A percentile compares a stretch with the other conserved stretches of the same genome.
phyloP scores from a whole-genome alignment of 2,329 filamentous ascomycete genomes.

The Nectriaceae sp. region DNA sequence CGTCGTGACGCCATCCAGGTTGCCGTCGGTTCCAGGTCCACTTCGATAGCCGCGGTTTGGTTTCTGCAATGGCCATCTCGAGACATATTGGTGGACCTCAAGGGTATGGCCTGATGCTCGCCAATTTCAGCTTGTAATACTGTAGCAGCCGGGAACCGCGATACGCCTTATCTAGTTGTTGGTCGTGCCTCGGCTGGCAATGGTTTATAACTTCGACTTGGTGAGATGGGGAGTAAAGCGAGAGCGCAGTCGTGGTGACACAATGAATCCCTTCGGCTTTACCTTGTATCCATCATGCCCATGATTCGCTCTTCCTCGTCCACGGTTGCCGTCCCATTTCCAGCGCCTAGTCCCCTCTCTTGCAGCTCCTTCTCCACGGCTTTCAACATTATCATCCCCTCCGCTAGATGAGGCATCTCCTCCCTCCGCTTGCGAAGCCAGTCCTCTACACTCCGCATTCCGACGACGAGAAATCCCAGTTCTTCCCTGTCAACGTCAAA shows the following conservation, averaged over 20 bases:
- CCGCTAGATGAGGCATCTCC: slow-evolving; percentile 50
- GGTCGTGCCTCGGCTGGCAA: slow-evolving; percentile 15
- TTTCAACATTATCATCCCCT: slow-evolving; percentile 58
- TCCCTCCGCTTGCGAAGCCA: slow-evolving; percentile 64
- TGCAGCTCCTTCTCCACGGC: slow-evolving; percentile 62
- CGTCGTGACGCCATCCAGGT: slow-evolving; percentile 2
- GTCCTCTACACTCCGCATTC: slow-evolving; percentile 74
- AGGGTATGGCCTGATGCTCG: slow-evolving; percentile 24
- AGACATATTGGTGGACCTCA: slow-evolving; percentile 1
- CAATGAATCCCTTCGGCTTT: too few relatives aligned
- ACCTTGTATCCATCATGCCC: slow-evolving; percentile 38
- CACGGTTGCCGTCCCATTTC: slow-evolving; percentile 21
- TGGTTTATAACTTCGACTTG: too few relatives aligned
- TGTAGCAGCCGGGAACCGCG: slow-evolving; percentile 5
- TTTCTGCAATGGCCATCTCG: not conserved
- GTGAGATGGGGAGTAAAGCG: too few relatives aligned
- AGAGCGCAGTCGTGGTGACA: too few relatives aligned
- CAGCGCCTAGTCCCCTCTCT: slow-evolving; percentile 45
- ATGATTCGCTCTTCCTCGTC: slow-evolving; percentile 49
- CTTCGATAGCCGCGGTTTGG: slow-evolving; percentile 1
- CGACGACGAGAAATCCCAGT: slow-evolving; percentile 88
- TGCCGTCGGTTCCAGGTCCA: slow-evolving; percentile 1
- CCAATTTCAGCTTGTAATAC: slow-evolving; percentile 6
- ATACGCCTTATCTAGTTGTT: slow-evolving; percentile 13
- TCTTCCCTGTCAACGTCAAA: slow-evolving; percentile 96